Conservation (phyloP, 2,329 filamentous ascomycete species). For the Lasiodiplodia theobromae region DNA sequence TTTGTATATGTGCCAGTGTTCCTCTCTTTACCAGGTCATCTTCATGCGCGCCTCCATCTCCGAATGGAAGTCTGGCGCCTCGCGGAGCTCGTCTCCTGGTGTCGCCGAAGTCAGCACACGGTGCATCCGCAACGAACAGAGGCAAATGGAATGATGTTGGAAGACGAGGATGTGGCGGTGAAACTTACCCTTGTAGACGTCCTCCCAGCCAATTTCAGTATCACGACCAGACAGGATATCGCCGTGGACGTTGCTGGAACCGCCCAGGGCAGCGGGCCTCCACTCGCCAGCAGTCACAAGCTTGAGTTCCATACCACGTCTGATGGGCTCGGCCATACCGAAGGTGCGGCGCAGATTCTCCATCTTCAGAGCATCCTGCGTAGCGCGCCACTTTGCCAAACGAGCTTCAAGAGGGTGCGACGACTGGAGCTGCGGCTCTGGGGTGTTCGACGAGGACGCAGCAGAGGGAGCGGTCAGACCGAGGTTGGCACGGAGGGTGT, state of each 20-base stretch:
- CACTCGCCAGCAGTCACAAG: constrained; percentile 82
- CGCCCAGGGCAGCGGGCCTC: constrained; percentile 74
- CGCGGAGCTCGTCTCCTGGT: constrained; percentile 71
- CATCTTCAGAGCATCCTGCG: constrained; percentile 89
- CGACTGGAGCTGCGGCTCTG: constrained; percentile 59
- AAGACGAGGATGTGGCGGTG: constrained; percentile 31
- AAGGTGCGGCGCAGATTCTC: constrained; percentile 84
- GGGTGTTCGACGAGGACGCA: constrained; percentile 37
- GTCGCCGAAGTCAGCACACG: constrained; percentile 6
- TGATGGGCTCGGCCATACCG: constrained; percentile 90
- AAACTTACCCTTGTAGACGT: constrained; percentile 76
- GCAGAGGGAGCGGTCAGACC: constrained; percentile 58
- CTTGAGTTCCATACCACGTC: constrained; percentile 93
- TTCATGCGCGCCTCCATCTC: constrained; percentile 94
- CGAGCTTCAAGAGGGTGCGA: constrained; percentile 91
- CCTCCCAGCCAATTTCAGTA: constrained; percentile 85
- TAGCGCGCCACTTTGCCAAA: constrained; percentile 87
- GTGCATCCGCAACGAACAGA: background rate
- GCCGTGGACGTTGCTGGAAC: constrained; percentile 77
- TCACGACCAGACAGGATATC: constrained; percentile 87
- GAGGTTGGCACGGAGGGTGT: constrained; percentile 87
- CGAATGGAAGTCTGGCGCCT: constrained; percentile 77
- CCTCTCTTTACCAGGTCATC: constrained; percentile 66
- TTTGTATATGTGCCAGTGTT: background rate
- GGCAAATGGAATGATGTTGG: too few relatives aligned